Evolutionary conservation across 2,329 filamentous ascomycete genomes (phyloP).

Genomic region (Aspergillus sp.): DNA sequence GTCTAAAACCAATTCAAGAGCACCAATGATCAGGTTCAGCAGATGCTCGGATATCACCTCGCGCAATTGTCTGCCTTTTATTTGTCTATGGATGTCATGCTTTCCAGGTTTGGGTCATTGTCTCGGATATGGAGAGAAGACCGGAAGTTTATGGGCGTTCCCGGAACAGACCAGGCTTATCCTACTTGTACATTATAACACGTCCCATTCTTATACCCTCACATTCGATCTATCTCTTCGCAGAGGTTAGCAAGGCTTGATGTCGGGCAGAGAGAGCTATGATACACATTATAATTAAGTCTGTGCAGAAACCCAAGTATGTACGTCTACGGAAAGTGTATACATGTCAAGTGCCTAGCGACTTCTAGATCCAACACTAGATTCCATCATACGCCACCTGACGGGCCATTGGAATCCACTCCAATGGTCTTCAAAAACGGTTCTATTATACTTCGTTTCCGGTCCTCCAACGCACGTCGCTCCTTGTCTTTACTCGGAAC

Average conservation of each 20-base stretch:
- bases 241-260: too few relatives aligned
- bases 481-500: slow-evolving; percentile 55
- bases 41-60: too few relatives aligned
- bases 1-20: slow-evolving; percentile 9
- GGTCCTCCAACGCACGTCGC: slow-evolving; percentile 59
- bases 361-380: neutral
- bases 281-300: neutral
- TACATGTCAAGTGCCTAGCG: neutral
- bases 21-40: neutral
- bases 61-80: too few relatives aligned
- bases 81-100: too few relatives aligned
- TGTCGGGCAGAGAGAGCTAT: neutral
- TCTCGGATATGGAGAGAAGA: too few relatives aligned
- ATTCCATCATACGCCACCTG: slow-evolving; percentile 23
- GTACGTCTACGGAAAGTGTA: neutral
- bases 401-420: slow-evolving; percentile 35
- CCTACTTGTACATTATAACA: neutral
- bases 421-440: slow-evolving; percentile 59
- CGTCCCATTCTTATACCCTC: too few relatives aligned
- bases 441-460: slow-evolving; percentile 66
- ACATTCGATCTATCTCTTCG: too few relatives aligned
- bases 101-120: too few relatives aligned
- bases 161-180: neutral
- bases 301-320: neutral
- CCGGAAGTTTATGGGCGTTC: too few relatives aligned